Base-by-base conservation (phyloP, 176 grass and related monocot genomes). In the Thalia dealbata region DNA sequence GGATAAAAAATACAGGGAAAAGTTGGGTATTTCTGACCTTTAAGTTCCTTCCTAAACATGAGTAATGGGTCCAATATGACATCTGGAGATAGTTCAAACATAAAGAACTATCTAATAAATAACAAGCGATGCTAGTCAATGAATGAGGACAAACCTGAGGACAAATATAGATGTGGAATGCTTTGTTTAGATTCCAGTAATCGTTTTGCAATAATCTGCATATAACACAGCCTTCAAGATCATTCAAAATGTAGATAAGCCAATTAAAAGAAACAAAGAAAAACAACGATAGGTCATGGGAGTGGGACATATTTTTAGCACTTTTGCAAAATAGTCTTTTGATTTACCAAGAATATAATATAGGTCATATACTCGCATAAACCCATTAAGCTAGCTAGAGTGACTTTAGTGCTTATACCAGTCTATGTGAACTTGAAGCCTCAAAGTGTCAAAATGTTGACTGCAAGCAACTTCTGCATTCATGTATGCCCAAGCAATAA, bases 101-200 rank as follows among this genome's bases (percentile, higher is more conserved):
- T 45, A 72, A 48, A 76, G 59, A 82, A 77, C 44, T 73, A 52
- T 14, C 15, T 32, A 42, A 75, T 19, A 44, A 77, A 66, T 64
- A 6, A 75, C 64, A 73, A 18, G 21, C 26, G 14, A 76, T 63
- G 43, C 48, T 78, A 35, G 42, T 44, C 26, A 50, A 32, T 12
- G 24, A 51, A 73, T 41, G 38, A 78, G 19, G 48, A 50, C 19
- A 50, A 67, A 99, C 95, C 95, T 88, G 90, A 81, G 13, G 90
- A 91, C 60, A 99, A 78, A 80, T 99, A 99, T 50, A 93, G 78
- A 86, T 99, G 95, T 73, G 95, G 95, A 80, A 81, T 99, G 21
- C 72, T 86, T 81, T 91, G 95, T 82, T 99, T 99, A 65, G 95
- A 99, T 81, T 93, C 90, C 8, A 99, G 76, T 81, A 99, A 78